A percentile compares a stretch with the other conserved stretches of the same genome.
phyloP scores from a whole-genome alignment of 345 rosid genomes.

The Firmiana major region DNA sequence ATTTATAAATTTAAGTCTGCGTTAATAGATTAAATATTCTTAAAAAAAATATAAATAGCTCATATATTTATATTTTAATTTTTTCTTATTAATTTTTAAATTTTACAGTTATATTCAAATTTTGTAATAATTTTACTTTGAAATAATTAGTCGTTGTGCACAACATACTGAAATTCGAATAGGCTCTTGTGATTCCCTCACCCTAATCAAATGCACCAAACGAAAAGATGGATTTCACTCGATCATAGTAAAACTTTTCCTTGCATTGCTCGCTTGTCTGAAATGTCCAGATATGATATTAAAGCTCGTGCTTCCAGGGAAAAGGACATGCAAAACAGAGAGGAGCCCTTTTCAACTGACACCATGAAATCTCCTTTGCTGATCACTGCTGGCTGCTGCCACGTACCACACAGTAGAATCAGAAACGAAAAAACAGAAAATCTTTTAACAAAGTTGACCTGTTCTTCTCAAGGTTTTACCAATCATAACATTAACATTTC shows the following conservation, averaged over 20 bases:
- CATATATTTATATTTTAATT: too few relatives aligned
- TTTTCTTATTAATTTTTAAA: too few relatives aligned
- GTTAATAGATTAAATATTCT: too few relatives aligned
- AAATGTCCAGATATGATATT: not conserved
- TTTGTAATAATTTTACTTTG: too few relatives aligned
- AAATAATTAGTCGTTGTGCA: too few relatives aligned
- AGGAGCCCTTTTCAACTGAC: not conserved
- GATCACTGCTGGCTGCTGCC: not conserved
- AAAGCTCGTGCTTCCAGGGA: not conserved
- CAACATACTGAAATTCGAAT: not conserved
- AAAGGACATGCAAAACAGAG: not conserved
- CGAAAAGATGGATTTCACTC: not conserved
- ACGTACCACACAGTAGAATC: not conserved
- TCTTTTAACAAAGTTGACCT: not conserved
- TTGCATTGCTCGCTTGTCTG: not conserved
- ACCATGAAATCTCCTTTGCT: not conserved
- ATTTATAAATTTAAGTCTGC: too few relatives aligned
- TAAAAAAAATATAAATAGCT: too few relatives aligned
- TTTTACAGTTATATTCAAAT: too few relatives aligned
- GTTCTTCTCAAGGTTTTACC: not conserved
- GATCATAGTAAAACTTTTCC: not conserved
- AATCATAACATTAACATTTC: not conserved
- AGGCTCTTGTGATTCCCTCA: not conserved
- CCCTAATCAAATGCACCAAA: not conserved
- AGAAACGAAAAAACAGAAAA: not conserved